Base-by-base conservation (phyloP, 2,329 filamentous ascomycete species). In the Dothistroma pini region DNA sequence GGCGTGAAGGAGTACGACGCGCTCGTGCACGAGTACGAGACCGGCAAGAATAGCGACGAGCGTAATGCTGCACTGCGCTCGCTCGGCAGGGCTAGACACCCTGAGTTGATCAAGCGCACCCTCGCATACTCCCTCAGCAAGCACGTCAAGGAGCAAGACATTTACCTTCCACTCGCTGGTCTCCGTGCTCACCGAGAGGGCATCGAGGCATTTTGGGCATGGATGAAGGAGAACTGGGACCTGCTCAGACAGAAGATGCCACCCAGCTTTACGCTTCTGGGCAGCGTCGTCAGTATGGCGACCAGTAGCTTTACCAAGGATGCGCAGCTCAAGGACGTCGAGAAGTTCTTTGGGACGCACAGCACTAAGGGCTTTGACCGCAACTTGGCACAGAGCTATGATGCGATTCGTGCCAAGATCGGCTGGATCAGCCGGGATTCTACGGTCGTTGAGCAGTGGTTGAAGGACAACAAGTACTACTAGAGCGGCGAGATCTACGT, bases 141-240 rank as follows among this genome's bases (percentile, higher is more conserved):
- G 63, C 89, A 96, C 68, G 89, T 97, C 77, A 96, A 96, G 81
- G 91, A 90, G 66, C 93, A 97, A 76, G 93, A 97, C 75, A 87
- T 97, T 66, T 97, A 96, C 79, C 86, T 96, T 74, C 93, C 93
- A 1, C 84, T 95, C 44, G 85, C 86, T 35, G 90, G 90, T 8
- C 84, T 97, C 31, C 86, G 93, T 61, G 85, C 84, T 57, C 91
- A 96, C 73, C 79, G 86, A 8, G 86, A 87, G 49, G 93, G 93
- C 68, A 89, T 96, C 59, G 81, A 89, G 60, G 89, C 89, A 8
- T 83, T 96, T 60, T 97, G 89, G 83, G 77, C 75, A 19, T 97
- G 91, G 90, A 82, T 96, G 80, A 89, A 87, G 73, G 82, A 87
- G 67, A 95, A 96, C 78, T 97, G 93, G 92, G 89, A 90, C n/a